Base-by-base conservation (phyloP, 1,139 yeast species). In the Hemisphaericaspora xylanilytica region DNA sequence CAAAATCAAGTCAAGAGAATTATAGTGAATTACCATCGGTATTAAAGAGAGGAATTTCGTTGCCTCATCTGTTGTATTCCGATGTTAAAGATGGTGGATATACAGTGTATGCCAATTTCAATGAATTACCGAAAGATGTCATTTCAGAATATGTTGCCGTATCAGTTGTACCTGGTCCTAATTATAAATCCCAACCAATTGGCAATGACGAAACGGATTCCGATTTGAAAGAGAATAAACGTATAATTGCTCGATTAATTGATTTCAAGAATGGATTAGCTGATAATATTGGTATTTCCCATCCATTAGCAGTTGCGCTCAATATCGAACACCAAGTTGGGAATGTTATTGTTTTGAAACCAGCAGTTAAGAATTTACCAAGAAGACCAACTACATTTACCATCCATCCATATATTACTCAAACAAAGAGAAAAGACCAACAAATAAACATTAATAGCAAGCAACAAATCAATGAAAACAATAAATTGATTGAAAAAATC, bases 241-340 rank as follows among this genome's bases (percentile, higher is more conserved):
- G 73, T 24, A 56, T 87, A 0, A 67, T 78, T 6, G 95, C 92
- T 0, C 67, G 63, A 33, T 56, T 85, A 3, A 66, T 75, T 0
- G 65, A 67, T 40, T 60, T 53, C 41, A 55, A 63, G 1, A 45
- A 53, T 0, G 37, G 43, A 5, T n/a, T 32, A 1, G 53, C 73
- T 4, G 78, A 78, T 0, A 68, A 70, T 21, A 77, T 79, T 5
- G 84, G 81, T 0, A 51, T 88, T 12, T 81, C 95, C 0, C 52
- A 59, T 10, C 59, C 73, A 3, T 63, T 85, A 33, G 74, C 90
- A 1, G 63, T 72, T 6, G 81, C 94, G 0, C 67, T 86, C 28
- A 77, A 79, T 0, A 58, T 76, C 1, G 78, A 73, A 41, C 46
- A 58, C 5, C 62, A 63, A 18, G 63, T 78, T 4, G 94, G 94